Evolutionary conservation across 129 eudicot genomes (phyloP).

Genomic region (Ambrosia trifida): DNA sequence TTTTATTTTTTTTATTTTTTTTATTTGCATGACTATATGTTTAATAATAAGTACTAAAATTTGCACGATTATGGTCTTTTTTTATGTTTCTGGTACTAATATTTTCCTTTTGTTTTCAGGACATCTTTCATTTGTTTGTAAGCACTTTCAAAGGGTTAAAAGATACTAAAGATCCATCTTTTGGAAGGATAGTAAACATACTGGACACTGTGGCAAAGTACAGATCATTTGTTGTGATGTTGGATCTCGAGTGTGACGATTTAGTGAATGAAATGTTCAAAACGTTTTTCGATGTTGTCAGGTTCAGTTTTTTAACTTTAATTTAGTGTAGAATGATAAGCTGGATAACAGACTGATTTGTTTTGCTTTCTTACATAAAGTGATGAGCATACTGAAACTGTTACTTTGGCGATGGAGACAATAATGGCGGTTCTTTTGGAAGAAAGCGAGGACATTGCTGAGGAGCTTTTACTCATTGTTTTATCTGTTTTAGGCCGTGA

Average conservation of each 20-base stretch:
- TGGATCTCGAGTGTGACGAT: slow-evolving; percentile 98
- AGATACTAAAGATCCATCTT: slow-evolving; percentile 70
- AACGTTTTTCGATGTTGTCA: slow-evolving; percentile 73
- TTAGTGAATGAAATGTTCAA: slow-evolving; percentile 77
- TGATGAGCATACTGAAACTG: slow-evolving; percentile 74
- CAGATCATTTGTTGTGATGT: slow-evolving; percentile 92
- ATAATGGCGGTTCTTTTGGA: slow-evolving; percentile 89
- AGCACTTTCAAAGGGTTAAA: slow-evolving; percentile 80
- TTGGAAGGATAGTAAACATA: slow-evolving; percentile 77
- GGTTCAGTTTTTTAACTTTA: slow-evolving; percentile 44
- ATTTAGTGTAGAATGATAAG: background rate
- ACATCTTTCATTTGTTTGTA: slow-evolving; percentile 73
- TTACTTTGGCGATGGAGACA: slow-evolving; percentile 73
- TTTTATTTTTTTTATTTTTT: background rate
- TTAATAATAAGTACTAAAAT: slow-evolving; percentile 9
- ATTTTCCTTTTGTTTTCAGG: slow-evolving; percentile 48
- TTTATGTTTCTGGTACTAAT: slow-evolving; percentile 20
- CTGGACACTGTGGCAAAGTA: slow-evolving; percentile 92
- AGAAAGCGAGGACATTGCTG: slow-evolving; percentile 88
- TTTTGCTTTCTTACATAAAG: slow-evolving; percentile 41
- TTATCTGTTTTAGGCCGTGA: slow-evolving; percentile 76
- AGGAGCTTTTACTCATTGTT: slow-evolving; percentile 64
- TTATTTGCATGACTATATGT: background rate
- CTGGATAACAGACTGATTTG: slow-evolving; percentile 5
- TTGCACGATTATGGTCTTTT: slow-evolving; percentile 10